Evolutionary conservation across 345 rosid genomes (phyloP), one percentile per base, ranked within the genome.

Genomic region (Diplotaxis tenuifolia): DNA sequence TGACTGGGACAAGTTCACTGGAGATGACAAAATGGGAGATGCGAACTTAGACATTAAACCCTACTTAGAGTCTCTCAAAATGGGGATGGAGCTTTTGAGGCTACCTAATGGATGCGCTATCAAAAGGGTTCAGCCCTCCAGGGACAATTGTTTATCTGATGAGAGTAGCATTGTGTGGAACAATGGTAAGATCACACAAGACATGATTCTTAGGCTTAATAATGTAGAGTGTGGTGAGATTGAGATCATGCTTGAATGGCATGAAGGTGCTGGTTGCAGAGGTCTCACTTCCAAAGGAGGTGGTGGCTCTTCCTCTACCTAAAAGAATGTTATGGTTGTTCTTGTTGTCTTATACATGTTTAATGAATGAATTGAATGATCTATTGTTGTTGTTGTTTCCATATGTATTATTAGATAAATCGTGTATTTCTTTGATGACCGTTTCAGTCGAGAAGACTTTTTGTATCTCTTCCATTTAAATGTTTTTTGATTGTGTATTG

Each of bases 1-100:
- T 61, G 97, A 95, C 78, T 82, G 87, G 71, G 99, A 90, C 78
- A 88, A 83, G 16, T 71, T 92, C 18, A 80, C 85, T 0, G 82
- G 72, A 22, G 99, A 95, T 61, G 99, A 95, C 80, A 75, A 78
- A 29, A 87, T 92, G 97, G 97, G 97, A 58, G 89, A 90, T 15
- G 96, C 96, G 11, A 86, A 85, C 55, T 68, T 95, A 16, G 93
- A 85, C 67, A 71, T 92, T 18, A 72, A 74, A 64, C 78, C 90
- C 0, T 95, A 80, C 28, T 16, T 88, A 8, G 91, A 84, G 19
- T 82, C 92, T 42, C 45, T 83, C 14, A 75, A 61, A 73, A 84
- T 83, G 91, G 76, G 83, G 7, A 78, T 78, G 77, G 81, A 78
- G 54, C 67, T 89, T 65, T 23, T 57, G 21, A 80, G 78, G 22